Evolutionary conservation across 805 yeast species (phyloP).

Genomic region (Candida coleopterorum): DNA sequence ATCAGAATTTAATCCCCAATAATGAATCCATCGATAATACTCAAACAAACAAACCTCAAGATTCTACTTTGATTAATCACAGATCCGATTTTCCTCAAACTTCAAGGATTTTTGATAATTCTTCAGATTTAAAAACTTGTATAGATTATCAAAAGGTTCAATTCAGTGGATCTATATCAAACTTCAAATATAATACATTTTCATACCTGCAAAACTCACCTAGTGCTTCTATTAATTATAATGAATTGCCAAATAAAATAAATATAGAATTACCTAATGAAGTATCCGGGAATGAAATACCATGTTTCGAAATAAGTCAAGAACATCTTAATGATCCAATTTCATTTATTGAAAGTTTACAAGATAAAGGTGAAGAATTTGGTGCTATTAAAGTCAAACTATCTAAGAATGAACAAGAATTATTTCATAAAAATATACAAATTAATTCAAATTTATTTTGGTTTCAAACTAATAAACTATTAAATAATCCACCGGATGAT

Average conservation of each 20-base stretch:
- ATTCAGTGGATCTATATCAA: slow-evolving; percentile 21
- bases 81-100: slow-evolving; percentile 19
- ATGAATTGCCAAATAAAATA: slow-evolving; percentile 28
- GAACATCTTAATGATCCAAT: slow-evolving; percentile 58
- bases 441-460: slow-evolving; percentile 45
- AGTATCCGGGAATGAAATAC: slow-evolving; percentile 35
- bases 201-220: slow-evolving; percentile 40
- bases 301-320: slow-evolving; percentile 51
- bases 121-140: slow-evolving; percentile 19
- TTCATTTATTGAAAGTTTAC: slow-evolving; percentile 51
- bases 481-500: slow-evolving; percentile 39
- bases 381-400: slow-evolving; percentile 79
- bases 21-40: too few species aligned
- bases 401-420: slow-evolving; percentile 32
- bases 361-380: slow-evolving; percentile 45
- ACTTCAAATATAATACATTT: slow-evolving; percentile 40
- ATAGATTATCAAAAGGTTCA: slow-evolving; percentile 12
- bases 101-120: slow-evolving; percentile 21
- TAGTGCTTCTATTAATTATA: slow-evolving; percentile 40
- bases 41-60: too few species aligned
- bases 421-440: slow-evolving; percentile 18
- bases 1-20: too few species aligned
- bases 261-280: slow-evolving; percentile 9
- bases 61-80: not conserved
- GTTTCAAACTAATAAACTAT: slow-evolving; percentile 48